Evolutionary conservation across 805 yeast genomes (phyloP), one percentile per base, ranked within the genome.

Genomic region (Candida silvicultrix): DNA sequence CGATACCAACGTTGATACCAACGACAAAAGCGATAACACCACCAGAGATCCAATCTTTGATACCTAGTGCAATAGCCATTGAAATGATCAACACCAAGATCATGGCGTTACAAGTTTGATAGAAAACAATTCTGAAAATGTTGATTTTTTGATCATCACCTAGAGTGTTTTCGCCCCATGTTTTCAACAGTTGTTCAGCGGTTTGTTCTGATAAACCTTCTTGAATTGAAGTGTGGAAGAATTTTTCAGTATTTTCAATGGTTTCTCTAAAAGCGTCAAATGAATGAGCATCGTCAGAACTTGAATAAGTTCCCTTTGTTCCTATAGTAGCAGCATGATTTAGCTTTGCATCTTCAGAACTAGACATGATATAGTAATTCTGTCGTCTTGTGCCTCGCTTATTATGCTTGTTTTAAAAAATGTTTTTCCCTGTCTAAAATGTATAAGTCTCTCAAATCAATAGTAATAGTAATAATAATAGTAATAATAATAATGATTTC

Each of bases 21-120:
- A 85, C 78, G 21, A 85, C 90, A 41, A 77, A 82, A 1, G 78
- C 80, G 59, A 85, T 82, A 31, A 85, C 92, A 45, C 92, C 94
- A 42, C 89, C 94, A 9, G 88, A 80, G 52, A 85, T 85, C 84
- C 87, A 85, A 61, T 85, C 92, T 47, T 72, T 70, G 52, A 85
- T 82, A 19, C 84, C 89, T 42, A 84, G 71, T 5, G 90, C 81
- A 43, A 85, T 82, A 19, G 79, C 62, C 85, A 81, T 77, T 16
- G 88, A 78, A 34, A 83, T 81, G 44, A 84, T 64, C 52, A 84
- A 69, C 9, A 85, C 92, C 51, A 85, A 64, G 42, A 84, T 80
- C 94, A 85, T 85, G 41, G 94, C 92, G 58, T 85, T 85, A 62
- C 80, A 80, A 2, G 80, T 68, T 55, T 85, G 94, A 51, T 82